These are phyloP conservation scores for Colletotrichum camelliae DNA, from an alignment of 2,329 filamentous ascomycete genomes.

Conservation along the genomic window DNA sequence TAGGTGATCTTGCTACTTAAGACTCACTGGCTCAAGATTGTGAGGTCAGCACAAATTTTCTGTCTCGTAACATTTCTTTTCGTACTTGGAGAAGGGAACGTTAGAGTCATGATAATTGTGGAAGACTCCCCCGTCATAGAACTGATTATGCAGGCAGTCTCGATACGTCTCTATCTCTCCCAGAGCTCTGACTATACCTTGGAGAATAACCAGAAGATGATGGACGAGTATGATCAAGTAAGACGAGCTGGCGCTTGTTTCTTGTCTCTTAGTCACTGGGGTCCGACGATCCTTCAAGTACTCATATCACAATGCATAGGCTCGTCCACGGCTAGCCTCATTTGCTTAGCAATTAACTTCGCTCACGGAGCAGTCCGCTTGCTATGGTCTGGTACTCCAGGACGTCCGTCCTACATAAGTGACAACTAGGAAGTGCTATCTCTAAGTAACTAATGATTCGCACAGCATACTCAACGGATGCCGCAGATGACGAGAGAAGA, in stretches of 20 bases:
- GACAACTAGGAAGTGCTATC: too few species aligned
- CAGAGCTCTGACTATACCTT: accelerated
- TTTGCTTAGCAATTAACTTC: too few species aligned
- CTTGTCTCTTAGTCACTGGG: neutral
- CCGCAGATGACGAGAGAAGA: too few species aligned
- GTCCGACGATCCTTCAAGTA: accelerated
- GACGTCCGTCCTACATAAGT: too few species aligned
- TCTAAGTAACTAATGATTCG: too few species aligned
- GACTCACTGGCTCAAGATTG: neutral
- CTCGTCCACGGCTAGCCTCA: too few species aligned
- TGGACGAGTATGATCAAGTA: accelerated
- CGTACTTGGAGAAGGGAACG: too few species aligned
- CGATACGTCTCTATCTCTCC: accelerated
- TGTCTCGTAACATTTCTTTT: too few species aligned
- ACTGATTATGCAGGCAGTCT: neutral
- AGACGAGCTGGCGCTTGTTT: accelerated
- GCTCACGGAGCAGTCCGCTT: too few species aligned
- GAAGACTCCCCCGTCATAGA: accelerated
- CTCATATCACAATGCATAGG: neutral
- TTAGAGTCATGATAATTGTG: neutral
- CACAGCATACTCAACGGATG: too few species aligned
- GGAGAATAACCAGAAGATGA: neutral
- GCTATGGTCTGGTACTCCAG: too few species aligned
- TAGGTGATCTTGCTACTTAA: neutral
- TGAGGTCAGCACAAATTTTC: too few species aligned